Conservation (phyloP, 192 early-diverging fungal genomes). For the Coemansia sp. region DNA sequence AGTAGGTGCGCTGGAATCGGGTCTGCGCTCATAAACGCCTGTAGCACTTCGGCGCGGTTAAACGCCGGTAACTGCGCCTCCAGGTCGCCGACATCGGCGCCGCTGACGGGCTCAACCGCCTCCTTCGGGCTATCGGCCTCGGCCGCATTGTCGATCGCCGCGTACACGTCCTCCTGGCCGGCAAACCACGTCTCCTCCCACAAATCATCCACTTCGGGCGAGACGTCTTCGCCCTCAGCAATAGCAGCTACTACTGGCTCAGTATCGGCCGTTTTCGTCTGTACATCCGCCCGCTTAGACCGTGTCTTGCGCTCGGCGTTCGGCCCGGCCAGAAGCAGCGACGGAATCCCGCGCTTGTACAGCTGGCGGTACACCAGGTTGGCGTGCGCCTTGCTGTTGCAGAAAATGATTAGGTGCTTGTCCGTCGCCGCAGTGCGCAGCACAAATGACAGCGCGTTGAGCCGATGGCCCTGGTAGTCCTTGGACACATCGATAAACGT, state of each 20-base stretch:
- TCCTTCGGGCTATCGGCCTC: background rate
- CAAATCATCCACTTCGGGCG: slow-evolving; percentile 10
- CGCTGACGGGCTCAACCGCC: slow-evolving; percentile 11
- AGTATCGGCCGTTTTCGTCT: background rate
- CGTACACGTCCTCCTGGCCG: slow-evolving; percentile 10
- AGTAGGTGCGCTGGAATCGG: slow-evolving; percentile 34
- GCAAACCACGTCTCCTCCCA: slow-evolving; percentile 33
- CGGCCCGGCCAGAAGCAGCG: slow-evolving; percentile 52
- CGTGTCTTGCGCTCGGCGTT: background rate
- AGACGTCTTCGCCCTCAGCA: background rate
- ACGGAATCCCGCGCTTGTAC: slow-evolving; percentile 51
- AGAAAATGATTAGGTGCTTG: slow-evolving; percentile 78
- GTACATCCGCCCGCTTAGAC: background rate
- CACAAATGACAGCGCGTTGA: slow-evolving; percentile 66
- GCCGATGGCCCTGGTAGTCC: slow-evolving; percentile 64
- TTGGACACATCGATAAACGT: slow-evolving; percentile 68
- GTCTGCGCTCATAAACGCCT: slow-evolving; percentile 15
- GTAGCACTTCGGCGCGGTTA: slow-evolving; percentile 34
- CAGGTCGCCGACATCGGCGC: slow-evolving; percentile 19
- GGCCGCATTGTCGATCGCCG: slow-evolving; percentile 1
- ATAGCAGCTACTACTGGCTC: background rate
- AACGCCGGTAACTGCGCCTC: slow-evolving; percentile 24
- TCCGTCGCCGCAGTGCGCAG: slow-evolving; percentile 61
- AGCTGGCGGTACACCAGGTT: slow-evolving; percentile 57
- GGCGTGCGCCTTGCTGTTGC: slow-evolving; percentile 68